Evolutionary conservation across 192 early-diverging fungal species (phyloP), one percentile per base, ranked within the genome.

Genomic region (Lunasporangiospora selenospora): DNA sequence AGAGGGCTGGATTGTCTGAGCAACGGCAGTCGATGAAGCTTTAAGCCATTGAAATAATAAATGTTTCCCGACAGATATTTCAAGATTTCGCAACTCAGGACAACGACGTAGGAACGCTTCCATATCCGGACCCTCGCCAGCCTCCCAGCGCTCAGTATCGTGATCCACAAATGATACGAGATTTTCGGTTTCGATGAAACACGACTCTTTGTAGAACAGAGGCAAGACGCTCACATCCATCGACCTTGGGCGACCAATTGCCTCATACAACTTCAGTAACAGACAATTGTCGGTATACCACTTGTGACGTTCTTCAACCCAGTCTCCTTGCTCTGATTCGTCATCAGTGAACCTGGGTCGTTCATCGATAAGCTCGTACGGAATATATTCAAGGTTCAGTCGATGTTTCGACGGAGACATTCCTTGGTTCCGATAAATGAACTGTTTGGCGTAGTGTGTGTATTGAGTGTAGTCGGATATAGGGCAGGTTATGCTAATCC

Each of bases 31-130:
- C n/a, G n/a, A 9, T 42, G 4, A 26, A 10, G 19, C 1, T 8
- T 18, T 18, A 7, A 40, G 19, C 18, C 9, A 2, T 26, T 9
- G 2, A 6, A 18, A 8, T 18, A n/a, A 4, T 27, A 36, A 53
- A 12, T 40, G 12, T 2, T n/a, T n/a, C n/a, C 29, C 52, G 5
- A 41, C 45, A 10, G 11, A 37, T 2, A 65, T 16, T 10, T 15
- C 31, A 11, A 65, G 29, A 3, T 11, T 8, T 4, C 21, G 24
- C 42, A 65, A 13, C 12, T 26, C 13, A 32, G 30, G 13, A 29
- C 53, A 56, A 30, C 53, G 26, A 2, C 24, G 18, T 3, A 65
- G 21, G 46, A 65, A 65, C 18, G 32, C 53, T 23, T 55, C 53
- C 53, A 45, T 65, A 1, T 27, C 43, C 4, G 29, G 29, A 15